phyloP scores from a whole-genome alignment of 306 rosid species.

The Quercus aquifolioides region DNA sequence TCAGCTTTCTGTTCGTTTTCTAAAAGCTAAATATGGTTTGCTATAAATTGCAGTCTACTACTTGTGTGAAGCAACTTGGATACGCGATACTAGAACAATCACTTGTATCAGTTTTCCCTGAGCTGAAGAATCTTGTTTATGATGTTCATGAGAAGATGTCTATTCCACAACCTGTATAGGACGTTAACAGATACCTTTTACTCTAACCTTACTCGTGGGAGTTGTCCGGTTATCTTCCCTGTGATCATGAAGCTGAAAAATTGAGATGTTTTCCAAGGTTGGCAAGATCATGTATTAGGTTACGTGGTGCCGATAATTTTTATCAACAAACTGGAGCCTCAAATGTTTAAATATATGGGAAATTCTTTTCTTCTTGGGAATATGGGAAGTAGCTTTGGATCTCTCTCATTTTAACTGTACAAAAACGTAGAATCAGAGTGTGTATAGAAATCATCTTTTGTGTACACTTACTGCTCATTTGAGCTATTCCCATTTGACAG shows the following conservation, averaged over 20 bases:
- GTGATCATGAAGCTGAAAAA: constrained; percentile 18
- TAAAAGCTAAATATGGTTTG: background rate
- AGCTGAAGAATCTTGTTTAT: constrained; percentile 55
- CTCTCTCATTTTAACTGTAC: constrained; percentile 31
- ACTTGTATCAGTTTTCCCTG: constrained; percentile 79
- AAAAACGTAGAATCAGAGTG: constrained; percentile 35
- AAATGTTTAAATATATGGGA: background rate
- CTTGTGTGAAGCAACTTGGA: constrained; percentile 86
- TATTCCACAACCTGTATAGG: constrained; percentile 48
- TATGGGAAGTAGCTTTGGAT: constrained; percentile 7
- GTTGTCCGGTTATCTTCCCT: constrained; percentile 24
- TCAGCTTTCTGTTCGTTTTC: background rate
- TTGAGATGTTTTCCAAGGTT: constrained; percentile 8
- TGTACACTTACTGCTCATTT: constrained; percentile 17
- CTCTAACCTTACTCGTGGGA: constrained; percentile 5
- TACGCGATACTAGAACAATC: constrained; percentile 68
- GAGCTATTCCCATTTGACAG: constrained; percentile 26
- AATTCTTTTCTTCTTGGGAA: constrained; percentile 6
- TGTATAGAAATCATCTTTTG: constrained; percentile 35
- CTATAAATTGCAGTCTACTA: constrained; percentile 52
- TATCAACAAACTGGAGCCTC: background rate
- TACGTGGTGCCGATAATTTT: background rate
- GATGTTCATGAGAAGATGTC: constrained; percentile 54
- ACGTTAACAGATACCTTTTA: background rate
- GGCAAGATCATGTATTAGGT: background rate